Evolutionary conservation across 192 early-diverging fungal genomes (phyloP).

Genomic region (Borealophlyctis nickersoniae): DNA sequence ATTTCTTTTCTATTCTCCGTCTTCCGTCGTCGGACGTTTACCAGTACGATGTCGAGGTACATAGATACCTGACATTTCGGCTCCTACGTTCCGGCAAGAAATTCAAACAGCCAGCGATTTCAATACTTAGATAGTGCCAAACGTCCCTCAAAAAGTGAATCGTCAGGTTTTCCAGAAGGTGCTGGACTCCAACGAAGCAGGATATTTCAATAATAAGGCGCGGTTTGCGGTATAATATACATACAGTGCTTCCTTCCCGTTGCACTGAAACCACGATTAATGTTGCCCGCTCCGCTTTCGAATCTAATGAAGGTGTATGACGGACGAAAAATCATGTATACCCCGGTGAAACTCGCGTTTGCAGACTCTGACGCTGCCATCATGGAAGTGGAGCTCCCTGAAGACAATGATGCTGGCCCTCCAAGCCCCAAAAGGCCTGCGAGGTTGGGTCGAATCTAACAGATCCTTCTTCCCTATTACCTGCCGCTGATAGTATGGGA

Average conservation of each 20-base stretch:
- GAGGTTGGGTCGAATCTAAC: not conserved
- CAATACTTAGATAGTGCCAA: not conserved
- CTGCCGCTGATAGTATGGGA: not conserved
- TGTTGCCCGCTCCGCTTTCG: not conserved
- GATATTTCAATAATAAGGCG: not conserved
- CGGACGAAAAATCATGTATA: constrained; percentile 25
- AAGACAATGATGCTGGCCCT: constrained; percentile 16
- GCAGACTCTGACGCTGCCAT: constrained; percentile 7
- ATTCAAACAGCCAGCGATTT: constrained; percentile 1
- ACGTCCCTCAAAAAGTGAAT: constrained; percentile 11
- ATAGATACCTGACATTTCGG: not conserved
- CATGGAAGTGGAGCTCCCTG: constrained; percentile 3
- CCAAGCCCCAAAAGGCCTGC: not conserved
- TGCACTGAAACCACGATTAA: not conserved
- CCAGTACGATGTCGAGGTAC: constrained; percentile 34
- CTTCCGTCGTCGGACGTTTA: constrained; percentile 19
- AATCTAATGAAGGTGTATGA: constrained; percentile 18
- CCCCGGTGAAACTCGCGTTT: constrained; percentile 19
- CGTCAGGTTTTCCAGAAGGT: constrained; percentile 15
- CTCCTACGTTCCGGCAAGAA: not conserved
- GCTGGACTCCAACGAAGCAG: not conserved
- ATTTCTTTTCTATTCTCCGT: constrained; percentile 20
- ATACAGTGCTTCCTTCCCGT: not conserved
- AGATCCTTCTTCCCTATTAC: not conserved
- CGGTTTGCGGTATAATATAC: not conserved